These are phyloP conservation scores for Plasmodium reichenowi DNA, from an alignment of 169 alveolate genomes.

Conservation along the genomic window DNA sequence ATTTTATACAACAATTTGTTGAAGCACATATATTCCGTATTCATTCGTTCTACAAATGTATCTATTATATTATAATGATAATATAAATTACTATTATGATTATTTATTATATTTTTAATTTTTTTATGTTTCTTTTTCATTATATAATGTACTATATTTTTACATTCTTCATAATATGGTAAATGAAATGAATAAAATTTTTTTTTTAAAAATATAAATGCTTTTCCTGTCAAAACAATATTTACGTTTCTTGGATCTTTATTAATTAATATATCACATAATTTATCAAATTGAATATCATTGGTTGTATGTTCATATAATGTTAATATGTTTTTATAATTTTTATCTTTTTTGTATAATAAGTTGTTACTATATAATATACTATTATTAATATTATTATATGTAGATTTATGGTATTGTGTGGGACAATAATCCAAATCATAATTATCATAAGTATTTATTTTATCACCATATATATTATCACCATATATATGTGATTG, in stretches of 20 bases:
- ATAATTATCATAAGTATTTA: background rate
- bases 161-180: conserved; percentile 5
- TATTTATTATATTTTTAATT: background rate
- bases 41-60: background rate
- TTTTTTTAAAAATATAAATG: conserved; percentile 10
- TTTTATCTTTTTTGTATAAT: background rate
- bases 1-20: background rate
- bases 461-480: background rate
- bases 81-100: background rate
- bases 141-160: background rate
- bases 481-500: background rate
- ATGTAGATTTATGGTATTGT: background rate
- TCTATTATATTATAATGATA: background rate
- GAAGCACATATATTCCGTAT: background rate
- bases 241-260: background rate
- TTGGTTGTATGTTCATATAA: background rate
- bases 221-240: background rate
- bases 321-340: background rate
- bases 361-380: background rate
- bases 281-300: background rate
- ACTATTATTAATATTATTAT: background rate
- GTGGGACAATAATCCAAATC: background rate
- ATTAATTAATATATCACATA: conserved; percentile 4
- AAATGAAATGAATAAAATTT: background rate
- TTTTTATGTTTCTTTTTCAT: background rate